phyloP scores from a whole-genome alignment of 768 basidiomycete genomes.

The Tylopilus rubrobrunneus region DNA sequence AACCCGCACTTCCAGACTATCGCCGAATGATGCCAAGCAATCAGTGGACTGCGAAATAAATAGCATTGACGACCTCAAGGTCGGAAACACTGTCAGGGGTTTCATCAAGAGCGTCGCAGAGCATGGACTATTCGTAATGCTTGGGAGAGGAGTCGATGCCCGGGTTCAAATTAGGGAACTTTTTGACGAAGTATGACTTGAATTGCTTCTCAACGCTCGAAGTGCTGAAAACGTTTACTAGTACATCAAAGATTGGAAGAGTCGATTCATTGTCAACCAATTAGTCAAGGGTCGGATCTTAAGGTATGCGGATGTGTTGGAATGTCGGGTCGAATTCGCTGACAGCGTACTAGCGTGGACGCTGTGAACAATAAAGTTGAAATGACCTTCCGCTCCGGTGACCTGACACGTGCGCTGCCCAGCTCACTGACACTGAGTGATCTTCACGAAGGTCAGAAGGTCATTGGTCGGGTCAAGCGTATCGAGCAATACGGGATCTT shows the following conservation, averaged over 20 bases:
- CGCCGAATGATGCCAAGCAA: constrained; percentile 43
- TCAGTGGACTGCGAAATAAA: constrained; percentile 69
- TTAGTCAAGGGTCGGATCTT: constrained; percentile 84
- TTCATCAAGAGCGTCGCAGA: constrained; percentile 86
- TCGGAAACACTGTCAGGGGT: constrained; percentile 77
- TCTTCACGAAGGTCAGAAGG: constrained; percentile 75
- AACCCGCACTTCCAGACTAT: constrained; percentile 68
- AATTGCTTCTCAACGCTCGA: neutral
- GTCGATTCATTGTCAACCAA: constrained; percentile 72
- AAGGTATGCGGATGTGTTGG: constrained; percentile 43
- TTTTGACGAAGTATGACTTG: constrained; percentile 67
- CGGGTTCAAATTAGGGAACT: constrained; percentile 92
- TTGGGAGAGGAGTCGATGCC: constrained; percentile 82
- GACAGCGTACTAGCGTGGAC: constrained; percentile 55
- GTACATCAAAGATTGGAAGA: constrained; percentile 97
- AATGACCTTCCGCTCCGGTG: constrained; percentile 78
- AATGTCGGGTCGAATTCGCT: constrained; percentile 1
- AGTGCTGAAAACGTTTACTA: constrained; percentile 30
- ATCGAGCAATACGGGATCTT: constrained; percentile 92
- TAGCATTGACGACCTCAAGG: constrained; percentile 56
- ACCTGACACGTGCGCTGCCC: constrained; percentile 38
- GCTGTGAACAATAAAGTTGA: constrained; percentile 75
- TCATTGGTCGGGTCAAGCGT: constrained; percentile 73
- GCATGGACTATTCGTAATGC: constrained; percentile 83
- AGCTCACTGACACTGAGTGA: constrained; percentile 45